Evolutionary conservation across 2,329 filamentous ascomycete species (phyloP).

Genomic region (Endocalyx cinctus): DNA sequence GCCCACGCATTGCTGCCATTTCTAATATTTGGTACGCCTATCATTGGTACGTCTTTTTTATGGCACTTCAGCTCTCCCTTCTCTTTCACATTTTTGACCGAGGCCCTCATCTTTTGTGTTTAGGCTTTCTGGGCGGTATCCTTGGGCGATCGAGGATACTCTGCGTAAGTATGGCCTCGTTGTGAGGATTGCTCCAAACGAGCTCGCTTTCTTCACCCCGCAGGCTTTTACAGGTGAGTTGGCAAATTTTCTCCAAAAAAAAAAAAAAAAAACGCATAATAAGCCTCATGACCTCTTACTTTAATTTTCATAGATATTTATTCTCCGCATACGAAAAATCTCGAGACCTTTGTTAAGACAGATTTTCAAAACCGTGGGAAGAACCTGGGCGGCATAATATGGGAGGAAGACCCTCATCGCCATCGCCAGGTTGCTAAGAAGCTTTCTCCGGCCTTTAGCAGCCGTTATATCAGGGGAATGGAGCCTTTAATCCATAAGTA

Average conservation of each 20-base stretch:
- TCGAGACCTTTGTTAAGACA: slow-evolving; percentile 17
- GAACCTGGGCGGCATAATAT: slow-evolving; percentile 13
- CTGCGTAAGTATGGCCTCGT: not conserved
- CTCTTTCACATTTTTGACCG: too few relatives aligned
- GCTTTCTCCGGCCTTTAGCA: slow-evolving; percentile 19
- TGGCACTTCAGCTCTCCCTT: too few relatives aligned
- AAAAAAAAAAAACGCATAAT: too few relatives aligned
- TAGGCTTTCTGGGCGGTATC: not conserved
- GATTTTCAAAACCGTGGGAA: slow-evolving; percentile 15
- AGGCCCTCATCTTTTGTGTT: not conserved
- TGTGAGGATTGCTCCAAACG: not conserved
- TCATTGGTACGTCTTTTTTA: slow-evolving; percentile 8
- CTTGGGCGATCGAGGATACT: not conserved
- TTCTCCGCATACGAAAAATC: slow-evolving; percentile 8
- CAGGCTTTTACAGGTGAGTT: slow-evolving; percentile 2
- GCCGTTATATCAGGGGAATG: slow-evolving; percentile 6
- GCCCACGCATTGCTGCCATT: slow-evolving; percentile 10
- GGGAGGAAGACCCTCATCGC: slow-evolving; percentile 16
- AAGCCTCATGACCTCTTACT: too few relatives aligned
- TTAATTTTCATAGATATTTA: slow-evolving; percentile 18
- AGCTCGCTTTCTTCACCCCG: not conserved
- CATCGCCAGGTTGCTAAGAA: slow-evolving; percentile 16
- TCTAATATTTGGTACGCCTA: slow-evolving; percentile 14
- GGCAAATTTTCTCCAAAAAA: not conserved
- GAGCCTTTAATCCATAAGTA: slow-evolving; percentile 16